Base-by-base conservation (phyloP, 2,329 filamentous ascomycete genomes). In the Penicillium verrucosum region DNA sequence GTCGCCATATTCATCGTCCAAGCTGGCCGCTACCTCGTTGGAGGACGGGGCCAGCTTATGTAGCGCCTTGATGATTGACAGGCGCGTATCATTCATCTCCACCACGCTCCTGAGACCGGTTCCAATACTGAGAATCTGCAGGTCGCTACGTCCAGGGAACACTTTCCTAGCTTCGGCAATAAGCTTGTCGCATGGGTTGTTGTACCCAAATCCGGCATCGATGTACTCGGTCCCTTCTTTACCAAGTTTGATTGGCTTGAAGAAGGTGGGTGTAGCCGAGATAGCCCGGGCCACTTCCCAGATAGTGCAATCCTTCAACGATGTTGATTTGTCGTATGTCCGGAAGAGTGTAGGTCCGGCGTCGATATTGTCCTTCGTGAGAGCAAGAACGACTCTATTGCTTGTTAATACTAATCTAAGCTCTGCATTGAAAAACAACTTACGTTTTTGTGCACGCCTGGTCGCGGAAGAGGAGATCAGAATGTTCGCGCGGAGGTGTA, bases 221-320 rank as follows among this genome's bases (percentile, higher is more conserved):
- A 54, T 36, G 16, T 48, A 48, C 43, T 54, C 42, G 6, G 36
- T 48, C 9, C 4, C 7, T 3, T 54, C 51, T 14, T 36, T 27
- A 12, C 51, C 51, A 16, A 52, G 7, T 16, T 36, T 52, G 2
- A 45, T 52, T 16, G 51, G 16, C 16, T 54, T 48, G 43, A 54
- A 54, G 14, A 48, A 48, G 12, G 43, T 48, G 1, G 27, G 21
- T 3, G 43, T 43, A 30, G 51, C 51, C 1, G 51, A 54, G 10
- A 36, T 42, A 11, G 51, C 51, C 1, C 51, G 42, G 6, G 51
- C 51, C 1, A 42, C 43, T 11, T 54, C 25, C 51, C 51, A 54
- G 5, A 54, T 18, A 6, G 51, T 25, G 9, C 10, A 47, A 11
- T 4, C 36, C 3, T 45, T 12, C 7, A 44, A 30, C 4, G 38